Percentiles rank a stretch among this genome's conserved stretches.
Evolutionary conservation across 768 basidiomycete species (phyloP).

Genomic region (Myochromella boudieri): DNA sequence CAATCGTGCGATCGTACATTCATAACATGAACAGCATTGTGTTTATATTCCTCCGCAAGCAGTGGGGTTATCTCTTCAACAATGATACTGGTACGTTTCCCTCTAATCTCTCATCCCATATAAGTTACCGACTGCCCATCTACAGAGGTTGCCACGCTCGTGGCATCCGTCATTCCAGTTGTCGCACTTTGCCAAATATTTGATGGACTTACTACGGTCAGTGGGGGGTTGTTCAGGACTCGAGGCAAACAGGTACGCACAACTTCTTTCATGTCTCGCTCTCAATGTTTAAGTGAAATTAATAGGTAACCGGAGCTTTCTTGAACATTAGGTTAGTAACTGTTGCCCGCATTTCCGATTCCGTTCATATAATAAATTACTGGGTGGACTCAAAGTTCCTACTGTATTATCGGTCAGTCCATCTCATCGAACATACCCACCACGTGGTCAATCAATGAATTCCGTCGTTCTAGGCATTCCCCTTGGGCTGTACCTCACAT

Average conservation of each 20-base stretch:
- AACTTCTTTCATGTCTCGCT: constrained; percentile 1
- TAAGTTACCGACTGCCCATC: background rate
- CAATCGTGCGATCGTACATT: too few species aligned
- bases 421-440: background rate
- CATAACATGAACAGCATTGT: too few species aligned
- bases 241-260: constrained; percentile 66
- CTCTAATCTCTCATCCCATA: background rate
- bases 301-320: constrained; percentile 66
- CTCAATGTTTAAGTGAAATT: too few species aligned
- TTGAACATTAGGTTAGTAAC: constrained; percentile 75
- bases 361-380: too few species aligned
- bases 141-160: constrained; percentile 52
- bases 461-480: constrained; percentile 48
- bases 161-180: constrained; percentile 69
- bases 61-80: constrained; percentile 76
- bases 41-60: constrained; percentile 58
- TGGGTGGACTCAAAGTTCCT: background rate
- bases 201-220: constrained; percentile 69
- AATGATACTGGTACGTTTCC: constrained; percentile 44
- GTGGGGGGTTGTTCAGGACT: constrained; percentile 77
- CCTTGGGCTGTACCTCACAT: constrained; percentile 57
- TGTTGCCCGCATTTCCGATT: too few species aligned
- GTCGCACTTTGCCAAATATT: constrained; percentile 82
- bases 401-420: constrained; percentile 10
- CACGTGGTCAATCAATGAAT: background rate